Percentiles rank a stretch among this genome's conserved stretches.
phyloP scores from a whole-genome alignment of 2,329 filamentous ascomycete genomes.

The Zopfia rhizophila region DNA sequence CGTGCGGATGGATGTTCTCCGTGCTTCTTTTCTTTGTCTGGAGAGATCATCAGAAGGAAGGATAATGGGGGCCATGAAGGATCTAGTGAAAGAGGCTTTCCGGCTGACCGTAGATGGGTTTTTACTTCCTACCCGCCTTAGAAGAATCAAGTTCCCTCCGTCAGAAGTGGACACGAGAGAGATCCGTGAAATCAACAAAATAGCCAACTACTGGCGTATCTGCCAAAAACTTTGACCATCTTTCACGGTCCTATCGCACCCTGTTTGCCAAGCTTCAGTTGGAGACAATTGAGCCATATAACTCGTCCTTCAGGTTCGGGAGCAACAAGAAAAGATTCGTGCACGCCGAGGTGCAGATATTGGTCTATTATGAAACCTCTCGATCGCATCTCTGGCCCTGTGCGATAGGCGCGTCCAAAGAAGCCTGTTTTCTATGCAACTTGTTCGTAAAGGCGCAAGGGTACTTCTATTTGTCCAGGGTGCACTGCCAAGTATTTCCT shows the following conservation, averaged over 20 bases:
- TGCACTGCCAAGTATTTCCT: too few relatives aligned
- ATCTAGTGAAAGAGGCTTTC: slow-evolving; percentile 12
- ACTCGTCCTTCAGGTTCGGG: slow-evolving; percentile 4
- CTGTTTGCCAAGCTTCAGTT: slow-evolving; percentile 10
- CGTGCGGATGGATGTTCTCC: not conserved
- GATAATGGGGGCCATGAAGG: not conserved
- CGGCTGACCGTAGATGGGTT: slow-evolving; percentile 15
- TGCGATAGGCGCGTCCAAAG: too few relatives aligned
- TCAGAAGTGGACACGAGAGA: slow-evolving; percentile 12
- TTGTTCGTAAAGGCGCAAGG: too few relatives aligned
- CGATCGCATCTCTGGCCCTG: too few relatives aligned
- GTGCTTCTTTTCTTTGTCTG: not conserved
- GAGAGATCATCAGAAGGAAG: too few relatives aligned
- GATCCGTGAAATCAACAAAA: slow-evolving; percentile 13
- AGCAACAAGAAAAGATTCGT: slow-evolving; percentile 9
- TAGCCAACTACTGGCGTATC: slow-evolving; percentile 18
- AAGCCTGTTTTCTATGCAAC: too few relatives aligned
- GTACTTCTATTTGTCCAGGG: too few relatives aligned
- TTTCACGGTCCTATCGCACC: slow-evolving; percentile 15
- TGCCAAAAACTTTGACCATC: slow-evolving; percentile 9
- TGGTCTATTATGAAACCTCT: too few relatives aligned
- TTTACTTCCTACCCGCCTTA: slow-evolving; percentile 14
- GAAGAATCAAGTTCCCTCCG: slow-evolving; percentile 10
- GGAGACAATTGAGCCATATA: slow-evolving; percentile 11
- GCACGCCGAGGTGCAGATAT: too few relatives aligned